phyloP scores from a whole-genome alignment of 768 basidiomycete genomes.

The Suillus sp. region DNA sequence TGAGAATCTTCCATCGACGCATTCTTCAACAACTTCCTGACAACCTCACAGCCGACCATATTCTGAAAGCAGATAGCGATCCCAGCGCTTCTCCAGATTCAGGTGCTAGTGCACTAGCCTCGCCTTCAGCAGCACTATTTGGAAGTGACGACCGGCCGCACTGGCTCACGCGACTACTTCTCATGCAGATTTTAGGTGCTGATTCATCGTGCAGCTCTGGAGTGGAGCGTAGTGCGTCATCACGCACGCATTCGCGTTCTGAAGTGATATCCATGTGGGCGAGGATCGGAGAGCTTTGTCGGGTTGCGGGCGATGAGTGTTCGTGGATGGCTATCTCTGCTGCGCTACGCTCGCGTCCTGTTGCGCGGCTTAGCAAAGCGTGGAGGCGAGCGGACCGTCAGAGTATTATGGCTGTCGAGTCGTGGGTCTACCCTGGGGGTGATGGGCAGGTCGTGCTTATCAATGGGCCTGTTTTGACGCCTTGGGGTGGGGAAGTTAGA shows the following conservation, averaged over 20 bases:
- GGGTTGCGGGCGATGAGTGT: slow-evolving; percentile 74
- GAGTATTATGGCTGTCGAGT: slow-evolving; percentile 59
- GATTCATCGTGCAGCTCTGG: slow-evolving; percentile 46
- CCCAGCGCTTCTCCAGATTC: slow-evolving; percentile 5
- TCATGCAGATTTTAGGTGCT: slow-evolving; percentile 69
- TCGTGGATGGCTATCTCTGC: slow-evolving; percentile 75
- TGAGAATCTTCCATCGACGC: slow-evolving; percentile 61
- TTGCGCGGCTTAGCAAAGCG: slow-evolving; percentile 75
- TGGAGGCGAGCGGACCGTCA: slow-evolving; percentile 75
- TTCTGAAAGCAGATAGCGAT: slow-evolving; percentile 37
- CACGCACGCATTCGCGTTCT: slow-evolving; percentile 69
- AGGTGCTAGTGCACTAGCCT: slow-evolving; percentile 10
- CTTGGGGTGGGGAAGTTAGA: slow-evolving; percentile 70
- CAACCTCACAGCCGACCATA: slow-evolving; percentile 50
- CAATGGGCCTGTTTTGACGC: slow-evolving; percentile 51
- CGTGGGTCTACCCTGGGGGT: slow-evolving; percentile 58
- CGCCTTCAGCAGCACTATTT: slow-evolving; percentile 46
- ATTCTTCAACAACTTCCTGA: slow-evolving; percentile 54
- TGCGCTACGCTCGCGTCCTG: slow-evolving; percentile 71
- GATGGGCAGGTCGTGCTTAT: slow-evolving; percentile 33
- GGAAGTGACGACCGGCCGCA: slow-evolving; percentile 74
- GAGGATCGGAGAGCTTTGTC: slow-evolving; percentile 70
- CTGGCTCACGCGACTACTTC: slow-evolving; percentile 76
- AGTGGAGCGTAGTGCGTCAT: slow-evolving; percentile 39
- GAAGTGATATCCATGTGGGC: slow-evolving; percentile 76